A percentile compares a stretch with the other conserved stretches of the same genome.
Evolutionary conservation across 345 rosid species (phyloP).

Genomic region (Citrus hindsii): DNA sequence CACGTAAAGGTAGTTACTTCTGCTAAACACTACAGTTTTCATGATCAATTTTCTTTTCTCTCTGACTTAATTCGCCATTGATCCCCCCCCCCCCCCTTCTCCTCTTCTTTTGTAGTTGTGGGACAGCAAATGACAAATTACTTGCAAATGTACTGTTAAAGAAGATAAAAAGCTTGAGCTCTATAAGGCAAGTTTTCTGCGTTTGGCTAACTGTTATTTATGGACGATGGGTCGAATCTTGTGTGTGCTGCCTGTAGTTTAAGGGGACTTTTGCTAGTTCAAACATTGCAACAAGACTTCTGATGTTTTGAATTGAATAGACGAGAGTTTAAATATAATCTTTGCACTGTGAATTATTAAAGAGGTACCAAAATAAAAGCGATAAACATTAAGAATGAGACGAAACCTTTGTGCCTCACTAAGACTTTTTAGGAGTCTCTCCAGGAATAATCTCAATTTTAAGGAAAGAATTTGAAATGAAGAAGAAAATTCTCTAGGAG

Average conservation of each 20-base stretch:
- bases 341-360: neutral
- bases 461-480: no score
- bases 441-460: neutral
- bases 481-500: no score
- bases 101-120: neutral
- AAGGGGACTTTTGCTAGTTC: neutral
- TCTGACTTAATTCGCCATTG: neutral
- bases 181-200: conserved; percentile 31
- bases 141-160: conserved; percentile 36
- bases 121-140: conserved; percentile 9
- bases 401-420: neutral
- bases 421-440: neutral
- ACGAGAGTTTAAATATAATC: no score
- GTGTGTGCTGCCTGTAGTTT: neutral
- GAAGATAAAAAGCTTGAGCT: conserved; percentile 27
- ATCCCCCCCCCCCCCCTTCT: neutral
- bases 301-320: neutral
- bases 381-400: neutral
- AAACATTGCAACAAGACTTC: neutral
- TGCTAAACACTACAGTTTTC: neutral
- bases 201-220: no score
- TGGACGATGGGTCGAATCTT: neutral
- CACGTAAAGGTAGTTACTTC: conserved; percentile 43
- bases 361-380: neutral
- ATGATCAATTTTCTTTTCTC: neutral